A percentile compares a stretch with the other conserved stretches of the same genome.
Conservation (phyloP, 169 alveolate species). For the Ichthyophthirius multifiliis region DNA sequence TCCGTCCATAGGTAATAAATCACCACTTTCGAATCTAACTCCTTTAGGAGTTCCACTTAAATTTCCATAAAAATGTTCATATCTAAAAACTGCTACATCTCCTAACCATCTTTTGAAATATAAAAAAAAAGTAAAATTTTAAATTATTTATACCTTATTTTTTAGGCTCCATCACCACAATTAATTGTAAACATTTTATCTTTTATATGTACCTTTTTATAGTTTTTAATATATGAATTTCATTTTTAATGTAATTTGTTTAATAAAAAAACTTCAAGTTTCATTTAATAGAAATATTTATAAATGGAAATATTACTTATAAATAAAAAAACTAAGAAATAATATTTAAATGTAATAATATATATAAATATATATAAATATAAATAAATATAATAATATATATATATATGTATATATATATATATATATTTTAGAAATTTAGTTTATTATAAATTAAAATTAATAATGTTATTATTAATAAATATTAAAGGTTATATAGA, state of each 20-base stretch:
- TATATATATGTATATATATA: too few relatives aligned
- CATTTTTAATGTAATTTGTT: slow-evolving; percentile 6
- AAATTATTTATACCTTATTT: slow-evolving; percentile 26
- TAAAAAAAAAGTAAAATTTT: neutral
- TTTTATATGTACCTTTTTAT: slow-evolving; percentile 59
- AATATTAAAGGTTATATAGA: too few relatives aligned
- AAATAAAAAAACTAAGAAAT: too few relatives aligned
- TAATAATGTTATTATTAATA: too few relatives aligned
- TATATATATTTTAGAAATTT: too few relatives aligned
- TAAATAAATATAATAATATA: too few relatives aligned
- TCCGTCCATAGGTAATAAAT: slow-evolving; percentile 43
- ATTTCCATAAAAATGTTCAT: slow-evolving; percentile 54
- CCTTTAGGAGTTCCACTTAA: slow-evolving; percentile 61
- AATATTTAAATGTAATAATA: too few relatives aligned
- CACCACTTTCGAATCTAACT: slow-evolving; percentile 62
- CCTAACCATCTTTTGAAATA: slow-evolving; percentile 46
- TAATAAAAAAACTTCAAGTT: too few relatives aligned
- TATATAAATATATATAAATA: too few relatives aligned
- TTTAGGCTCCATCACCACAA: slow-evolving; percentile 64
- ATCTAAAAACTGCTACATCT: slow-evolving; percentile 68
- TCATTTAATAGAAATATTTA: too few relatives aligned
- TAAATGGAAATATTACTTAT: too few relatives aligned
- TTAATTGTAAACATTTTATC: slow-evolving; percentile 49
- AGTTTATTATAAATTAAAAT: too few relatives aligned
- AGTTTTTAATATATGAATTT: neutral